Base-by-base conservation (phyloP, 352 stramenopile species). In the Globisporangium recalcitrans region DNA sequence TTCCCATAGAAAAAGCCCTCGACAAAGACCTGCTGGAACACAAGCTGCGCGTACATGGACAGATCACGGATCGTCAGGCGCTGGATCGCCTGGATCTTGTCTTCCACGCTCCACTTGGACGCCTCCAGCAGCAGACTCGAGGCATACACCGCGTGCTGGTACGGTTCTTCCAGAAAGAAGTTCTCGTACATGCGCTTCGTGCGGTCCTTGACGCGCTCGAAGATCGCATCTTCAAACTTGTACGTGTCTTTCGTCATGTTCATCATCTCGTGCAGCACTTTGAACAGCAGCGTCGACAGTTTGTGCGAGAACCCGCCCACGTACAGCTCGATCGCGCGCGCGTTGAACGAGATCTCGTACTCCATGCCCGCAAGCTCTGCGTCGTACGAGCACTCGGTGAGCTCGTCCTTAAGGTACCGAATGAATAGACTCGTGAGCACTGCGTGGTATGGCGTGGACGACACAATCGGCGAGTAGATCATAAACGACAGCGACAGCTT, bases 281-380 rank as follows among this genome's bases (percentile, higher is more conserved):
- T 81, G 22, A 85, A 70, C 0, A 97, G 64, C 44, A 98, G 77
- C 14, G 80, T 70, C n/a, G 83, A 69, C 4, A 96, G 79, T 63
- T 98, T 98, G 62, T 98, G 84, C 56, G 84, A 95, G 74, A 95
- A 98, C 7, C 91, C 91, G 29, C 78, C 84, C 0, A 97, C 77
- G 44, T 88, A 79, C 1, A 98, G 64, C 63, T 96, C 86, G 1
- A 98, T 62, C 4, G 80, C 74, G 29, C 80, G 76, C 9, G 73
- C 75, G 36, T 71, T 87, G 49, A 89, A 88, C 52, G 63, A 82
- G 24, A 93, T 72, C 19, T 82, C 71, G 52, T 93, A 93, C 40
- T 86, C 63, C 82, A 93, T 90, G 19, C 82, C 82, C 0, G 84
- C 82, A 2, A 93, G 72, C 56, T 90, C 80, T 3, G 84, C 84